phyloP scores from a whole-genome alignment of 2,329 filamentous ascomycete species.

The Hypomyces perniciosus region DNA sequence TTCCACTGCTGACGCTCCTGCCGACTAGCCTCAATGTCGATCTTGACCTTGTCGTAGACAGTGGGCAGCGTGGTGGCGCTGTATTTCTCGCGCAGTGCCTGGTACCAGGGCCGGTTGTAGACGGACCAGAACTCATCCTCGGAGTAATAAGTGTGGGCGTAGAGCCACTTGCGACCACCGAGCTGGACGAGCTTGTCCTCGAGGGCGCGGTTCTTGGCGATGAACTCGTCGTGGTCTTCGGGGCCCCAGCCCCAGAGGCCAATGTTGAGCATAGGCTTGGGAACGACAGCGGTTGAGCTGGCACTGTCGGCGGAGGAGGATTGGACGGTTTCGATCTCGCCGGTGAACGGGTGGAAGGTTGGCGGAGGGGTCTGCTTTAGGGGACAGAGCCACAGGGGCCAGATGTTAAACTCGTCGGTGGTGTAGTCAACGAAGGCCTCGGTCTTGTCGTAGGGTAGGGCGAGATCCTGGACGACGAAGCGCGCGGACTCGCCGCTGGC shows the following conservation, averaged over 20 bases:
- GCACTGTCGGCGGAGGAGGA: slow-evolving; percentile 3
- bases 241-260: slow-evolving; percentile 79
- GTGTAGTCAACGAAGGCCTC: slow-evolving; percentile 52
- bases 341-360: slow-evolving; percentile 51
- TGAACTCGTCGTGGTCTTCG: slow-evolving; percentile 49
- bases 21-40: slow-evolving; percentile 42
- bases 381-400: slow-evolving; percentile 56
- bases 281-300: slow-evolving; percentile 15
- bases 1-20: slow-evolving; percentile 32
- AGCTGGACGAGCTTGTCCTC: slow-evolving; percentile 64
- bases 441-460: slow-evolving; percentile 47
- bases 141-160: slow-evolving; percentile 80
- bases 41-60: slow-evolving; percentile 65
- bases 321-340: slow-evolving; percentile 22
- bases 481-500: slow-evolving; percentile 58
- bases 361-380: slow-evolving; percentile 43
- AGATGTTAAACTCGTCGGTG: slow-evolving; percentile 44
- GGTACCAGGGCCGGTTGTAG: slow-evolving; percentile 56
- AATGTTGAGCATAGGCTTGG: slow-evolving; percentile 50
- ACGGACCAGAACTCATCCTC: slow-evolving; percentile 63
- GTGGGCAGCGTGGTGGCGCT: slow-evolving; percentile 55
- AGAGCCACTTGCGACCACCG: slow-evolving; percentile 79
- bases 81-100: slow-evolving; percentile 57
- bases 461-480: slow-evolving; percentile 65
- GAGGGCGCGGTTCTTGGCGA: slow-evolving; percentile 62